A percentile compares a stretch with the other conserved stretches of the same genome.
phyloP scores from a whole-genome alignment of 2,329 filamentous ascomycete genomes.

The Ceratocystis cubensis region DNA sequence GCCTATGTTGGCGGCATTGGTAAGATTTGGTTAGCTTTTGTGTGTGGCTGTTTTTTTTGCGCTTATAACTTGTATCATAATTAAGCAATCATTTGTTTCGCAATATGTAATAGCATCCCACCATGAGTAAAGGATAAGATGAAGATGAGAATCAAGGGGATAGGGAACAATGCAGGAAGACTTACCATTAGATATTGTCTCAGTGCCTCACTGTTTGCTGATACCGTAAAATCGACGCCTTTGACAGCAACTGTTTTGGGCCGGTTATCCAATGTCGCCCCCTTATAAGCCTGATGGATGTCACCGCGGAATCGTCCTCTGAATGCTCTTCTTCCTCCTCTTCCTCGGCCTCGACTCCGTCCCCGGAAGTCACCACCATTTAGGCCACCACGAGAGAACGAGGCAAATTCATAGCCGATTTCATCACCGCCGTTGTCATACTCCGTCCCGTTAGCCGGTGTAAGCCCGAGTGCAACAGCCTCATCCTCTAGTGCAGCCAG shows the following conservation, averaged over 20 bases:
- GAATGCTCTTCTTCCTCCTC: constrained; percentile 28
- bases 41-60: not conserved
- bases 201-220: constrained; percentile 54
- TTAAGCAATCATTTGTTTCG: constrained; percentile 11
- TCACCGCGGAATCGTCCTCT: constrained; percentile 27
- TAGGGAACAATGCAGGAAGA: constrained; percentile 19
- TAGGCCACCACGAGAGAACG: not conserved
- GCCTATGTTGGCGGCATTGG: constrained; percentile 32
- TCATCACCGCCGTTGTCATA: constrained; percentile 32
- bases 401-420: constrained; percentile 18
- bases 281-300: constrained; percentile 44
- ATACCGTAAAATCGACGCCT: constrained; percentile 49
- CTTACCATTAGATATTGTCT: constrained; percentile 59
- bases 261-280: constrained; percentile 63
- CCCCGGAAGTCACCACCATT: constrained; percentile 23
- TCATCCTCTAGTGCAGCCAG: constrained; percentile 62
- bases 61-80: constrained; percentile 24
- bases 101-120: not conserved
- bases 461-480: constrained; percentile 55
- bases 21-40: not conserved
- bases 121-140: constrained; percentile 5
- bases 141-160: not conserved
- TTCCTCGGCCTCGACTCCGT: constrained; percentile 33
- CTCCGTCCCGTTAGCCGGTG: constrained; percentile 34
- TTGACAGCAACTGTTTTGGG: constrained; percentile 54